Percentiles rank a stretch among this genome's conserved stretches.
phyloP scores from a whole-genome alignment of 768 basidiomycete genomes.

The Mycena galericulata region DNA sequence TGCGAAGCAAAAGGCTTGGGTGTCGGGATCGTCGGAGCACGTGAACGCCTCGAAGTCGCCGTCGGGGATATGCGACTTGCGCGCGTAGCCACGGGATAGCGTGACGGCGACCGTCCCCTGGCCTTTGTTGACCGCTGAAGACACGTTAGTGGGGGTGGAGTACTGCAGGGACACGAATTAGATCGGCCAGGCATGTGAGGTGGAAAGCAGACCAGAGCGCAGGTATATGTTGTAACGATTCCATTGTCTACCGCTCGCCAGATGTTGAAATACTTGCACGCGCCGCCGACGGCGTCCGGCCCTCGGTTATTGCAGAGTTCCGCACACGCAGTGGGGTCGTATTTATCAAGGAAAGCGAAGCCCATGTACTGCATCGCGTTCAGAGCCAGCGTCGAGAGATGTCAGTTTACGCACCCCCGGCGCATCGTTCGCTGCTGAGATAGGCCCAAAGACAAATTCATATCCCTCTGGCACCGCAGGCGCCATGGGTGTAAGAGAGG shows the following conservation, averaged over 20 bases:
- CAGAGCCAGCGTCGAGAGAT: neutral
- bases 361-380: conserved; percentile 34
- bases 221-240: conserved; percentile 30
- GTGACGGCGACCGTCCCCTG: conserved; percentile 32
- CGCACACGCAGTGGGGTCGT: conserved; percentile 34
- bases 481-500: conserved; percentile 19
- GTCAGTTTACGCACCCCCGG: conserved; percentile 29
- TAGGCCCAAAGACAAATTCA: conserved; percentile 37
- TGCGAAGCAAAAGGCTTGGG: conserved; percentile 26
- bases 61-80: conserved; percentile 25
- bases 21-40: conserved; percentile 12
- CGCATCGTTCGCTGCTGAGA: conserved; percentile 37
- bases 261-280: conserved; percentile 37
- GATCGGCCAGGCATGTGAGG: neutral
- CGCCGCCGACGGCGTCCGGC: conserved; percentile 25
- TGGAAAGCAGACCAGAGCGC: conserved; percentile 24
- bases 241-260: conserved; percentile 27
- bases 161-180: conserved; percentile 21
- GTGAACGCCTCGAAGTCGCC: conserved; percentile 31
- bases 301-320: conserved; percentile 23
- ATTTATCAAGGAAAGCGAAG: conserved; percentile 30
- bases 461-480: conserved; percentile 35
- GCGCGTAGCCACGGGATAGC: conserved; percentile 32
- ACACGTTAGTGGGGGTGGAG: conserved; percentile 19
- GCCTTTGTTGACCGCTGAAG: conserved; percentile 34